A percentile compares a stretch with the other conserved stretches of the same genome.
Conservation (phyloP, 805 yeast genomes). For the Yamadazyma philogaea region DNA sequence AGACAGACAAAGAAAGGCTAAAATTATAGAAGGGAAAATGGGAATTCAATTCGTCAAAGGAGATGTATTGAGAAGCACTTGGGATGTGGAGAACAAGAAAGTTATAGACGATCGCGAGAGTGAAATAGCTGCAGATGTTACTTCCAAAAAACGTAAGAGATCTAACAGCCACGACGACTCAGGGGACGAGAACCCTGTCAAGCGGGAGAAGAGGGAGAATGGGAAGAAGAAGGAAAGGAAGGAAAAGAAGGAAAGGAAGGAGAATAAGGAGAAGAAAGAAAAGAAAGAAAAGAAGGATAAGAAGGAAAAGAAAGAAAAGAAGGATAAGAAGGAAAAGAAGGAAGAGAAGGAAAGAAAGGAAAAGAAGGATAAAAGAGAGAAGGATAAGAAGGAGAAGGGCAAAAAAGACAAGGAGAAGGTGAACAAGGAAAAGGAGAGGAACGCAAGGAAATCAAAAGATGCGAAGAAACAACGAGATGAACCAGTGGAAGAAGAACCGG, state of each 20-base stretch:
- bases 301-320: conserved; percentile 1
- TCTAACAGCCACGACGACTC: conserved; percentile 17
- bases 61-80: conserved; percentile 76
- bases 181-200: conserved; percentile 17
- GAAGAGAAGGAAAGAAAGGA: conserved; percentile 7
- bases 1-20: conserved; percentile 64
- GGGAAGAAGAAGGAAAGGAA: conserved; percentile 17
- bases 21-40: conserved; percentile 79
- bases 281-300: conserved; percentile 7
- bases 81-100: conserved; percentile 58
- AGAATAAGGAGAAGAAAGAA: conserved; percentile 12
- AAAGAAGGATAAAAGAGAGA: conserved; percentile 10
- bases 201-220: conserved; percentile 17
- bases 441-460: background rate
- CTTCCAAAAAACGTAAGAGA: conserved; percentile 12
- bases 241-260: conserved; percentile 21
- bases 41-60: conserved; percentile 87
- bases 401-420: conserved; percentile 6
- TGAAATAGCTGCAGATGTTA: background rate
- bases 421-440: conserved; percentile 11
- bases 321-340: conserved; percentile 2
- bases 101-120: conserved; percentile 13
- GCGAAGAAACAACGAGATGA: background rate
- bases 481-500: background rate
- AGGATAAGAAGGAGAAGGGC: conserved; percentile 15